Evolutionary conservation across 2,329 filamentous ascomycete genomes (phyloP).

Genomic region (Aureobasidium sp.): DNA sequence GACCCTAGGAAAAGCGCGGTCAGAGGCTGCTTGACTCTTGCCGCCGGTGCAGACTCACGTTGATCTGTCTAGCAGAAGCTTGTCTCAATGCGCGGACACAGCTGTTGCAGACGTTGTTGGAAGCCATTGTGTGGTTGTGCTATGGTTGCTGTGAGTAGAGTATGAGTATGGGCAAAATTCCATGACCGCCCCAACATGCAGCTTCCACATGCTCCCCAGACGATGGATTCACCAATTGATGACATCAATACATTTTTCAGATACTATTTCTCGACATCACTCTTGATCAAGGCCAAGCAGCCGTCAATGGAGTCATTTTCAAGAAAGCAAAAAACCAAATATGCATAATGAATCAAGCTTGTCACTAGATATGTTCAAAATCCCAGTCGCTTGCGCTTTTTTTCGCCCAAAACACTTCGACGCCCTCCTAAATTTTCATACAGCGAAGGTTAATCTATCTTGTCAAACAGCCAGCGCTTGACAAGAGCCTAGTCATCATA

Average conservation of each 20-base stretch:
- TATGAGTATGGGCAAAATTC: not conserved
- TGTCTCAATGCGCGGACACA: slow-evolving; percentile 23
- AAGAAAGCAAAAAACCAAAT: not conserved
- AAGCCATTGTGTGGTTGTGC: slow-evolving; percentile 19
- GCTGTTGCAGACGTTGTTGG: slow-evolving; percentile 21
- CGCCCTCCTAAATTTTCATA: slow-evolving; percentile 11
- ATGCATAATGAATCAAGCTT: slow-evolving; percentile 7
- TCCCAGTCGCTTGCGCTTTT: slow-evolving; percentile 13
- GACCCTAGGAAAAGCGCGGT: slow-evolving; percentile 1
- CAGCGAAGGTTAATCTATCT: slow-evolving; percentile 5
- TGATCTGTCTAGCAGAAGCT: slow-evolving; percentile 14
- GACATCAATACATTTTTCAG: not conserved
- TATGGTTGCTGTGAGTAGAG: not conserved
- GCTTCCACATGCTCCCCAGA: not conserved
- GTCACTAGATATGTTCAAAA: slow-evolving; percentile 13
- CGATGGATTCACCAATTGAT: not conserved
- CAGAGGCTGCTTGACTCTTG: slow-evolving; percentile 4
- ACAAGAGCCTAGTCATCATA: not conserved
- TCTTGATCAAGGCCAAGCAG: too few relatives aligned
- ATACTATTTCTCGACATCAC: too few relatives aligned
- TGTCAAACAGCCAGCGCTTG: slow-evolving; percentile 16
- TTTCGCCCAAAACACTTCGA: not conserved
- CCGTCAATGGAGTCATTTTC: not conserved
- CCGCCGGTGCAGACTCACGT: slow-evolving; percentile 16
- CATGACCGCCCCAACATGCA: not conserved